Evolutionary conservation across 345 rosid species (phyloP), one percentile per base, ranked within the genome.

Genomic region (Populus euphratica): DNA sequence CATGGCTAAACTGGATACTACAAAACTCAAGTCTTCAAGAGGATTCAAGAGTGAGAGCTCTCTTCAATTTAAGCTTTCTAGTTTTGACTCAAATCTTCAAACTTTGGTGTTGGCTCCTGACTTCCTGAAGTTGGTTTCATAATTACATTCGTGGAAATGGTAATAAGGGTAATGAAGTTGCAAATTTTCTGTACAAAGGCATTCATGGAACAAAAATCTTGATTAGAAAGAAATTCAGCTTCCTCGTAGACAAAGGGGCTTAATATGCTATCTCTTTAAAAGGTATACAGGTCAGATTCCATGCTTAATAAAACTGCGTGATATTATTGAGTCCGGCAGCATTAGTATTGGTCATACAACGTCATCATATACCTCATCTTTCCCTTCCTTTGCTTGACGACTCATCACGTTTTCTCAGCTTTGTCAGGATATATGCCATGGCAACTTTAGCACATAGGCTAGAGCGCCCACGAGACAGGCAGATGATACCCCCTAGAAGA

Each of bases 371-470:
- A 66, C 44, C 74, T 83, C 76, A 72, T 74, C 78, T 68, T 73
- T 64, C 84, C 73, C 75, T 18, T 36, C 83, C 86, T 72, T 80
- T 90, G 73, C 86, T 72, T 66, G 83, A 73, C 33, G 88, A 84
- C 73, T 85, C 81, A 23, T 85, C 85, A 1, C 85, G 89, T 77
- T 90, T 91, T 38, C 87, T 81, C 79, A 91, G 83, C 87, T 93
- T 95, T 5, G 93, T 85, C 87, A 95, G 75, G 81, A 95, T 80
- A 80, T 87, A 95, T 62, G 96, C 97, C 86, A 93, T 77, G 17
- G 91, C 96, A 72, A 91, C 94, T 83, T 93, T 95, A 59, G 93
- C 98, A 25, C 96, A 94, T 14, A 95, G 85, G 49, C 88, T 79
- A 11, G 96, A 86, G 75, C 86, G 91, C 73, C 93, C 94, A 17